Base-by-base conservation (phyloP, 495 filamentous ascomycete species). In the Penicillium soppii region DNA sequence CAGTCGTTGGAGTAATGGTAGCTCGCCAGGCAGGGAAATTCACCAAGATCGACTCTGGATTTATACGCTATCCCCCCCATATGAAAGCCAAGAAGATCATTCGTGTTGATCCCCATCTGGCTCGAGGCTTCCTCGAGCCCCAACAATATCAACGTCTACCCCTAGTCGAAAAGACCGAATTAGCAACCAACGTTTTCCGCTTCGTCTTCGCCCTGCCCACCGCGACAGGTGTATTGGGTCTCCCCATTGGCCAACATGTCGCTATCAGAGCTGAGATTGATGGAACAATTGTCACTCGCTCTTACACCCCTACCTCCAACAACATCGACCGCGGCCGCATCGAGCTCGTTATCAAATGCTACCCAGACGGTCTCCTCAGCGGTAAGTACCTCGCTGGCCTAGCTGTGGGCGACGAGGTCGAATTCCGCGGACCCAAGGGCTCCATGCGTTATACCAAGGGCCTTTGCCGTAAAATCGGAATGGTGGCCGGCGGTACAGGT, bases 401-500 rank as follows among this genome's bases (percentile, higher is more conserved):
- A 21, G 27, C 66, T 2, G 44, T 75, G 9, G 72, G 73, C 36
- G 71, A 75, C 25, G 51, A 66, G 29, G 71, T 79, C 20, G 60
- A 72, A 19, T 70, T 79, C 44, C 72, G 76, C 20, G 77, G 77
- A 0, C 76, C 77, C 15, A 78, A 76, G 42, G 76, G 76, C 27
- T 67, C 71, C 7, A 74, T 77, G 69, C 56, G 64, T 12, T 76
- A 79, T 40, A 53, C 46, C 9, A 66, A 60, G 21, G 65, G 59
- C 13, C 61, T 67, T 8, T 65, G 62, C 45, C 63, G 66, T 43
- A 59, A 60, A 23, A 67, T 81, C 26, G 70, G 76, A 13, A 72
- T 80, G 65, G 56, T 82, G 12, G 79, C 76, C 4, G 79, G 79
- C 38, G 80, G 80, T 3, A 78, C 79, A 0, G 80, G 80, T 7